Conservation (phyloP, 768 basidiomycete genomes). For the Tylopilus cervinicoccineus region DNA sequence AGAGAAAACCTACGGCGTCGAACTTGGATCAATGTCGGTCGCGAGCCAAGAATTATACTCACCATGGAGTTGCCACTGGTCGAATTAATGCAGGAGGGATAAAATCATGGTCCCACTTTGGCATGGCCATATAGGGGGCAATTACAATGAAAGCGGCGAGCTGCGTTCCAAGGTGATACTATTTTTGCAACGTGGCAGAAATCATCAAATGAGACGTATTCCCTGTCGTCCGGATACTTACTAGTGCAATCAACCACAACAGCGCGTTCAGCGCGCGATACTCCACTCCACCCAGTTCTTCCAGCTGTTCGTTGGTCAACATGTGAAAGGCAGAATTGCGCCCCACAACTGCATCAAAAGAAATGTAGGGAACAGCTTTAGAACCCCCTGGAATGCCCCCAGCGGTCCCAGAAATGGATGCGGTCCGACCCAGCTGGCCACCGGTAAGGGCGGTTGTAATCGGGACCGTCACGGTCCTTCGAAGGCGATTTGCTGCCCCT, state of each 20-base stretch:
- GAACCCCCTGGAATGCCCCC: constrained; percentile 36
- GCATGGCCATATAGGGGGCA: constrained; percentile 70
- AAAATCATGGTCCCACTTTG: constrained; percentile 59
- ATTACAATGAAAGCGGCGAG: constrained; percentile 67
- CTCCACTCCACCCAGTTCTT: constrained; percentile 92
- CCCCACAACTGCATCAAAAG: constrained; percentile 82
- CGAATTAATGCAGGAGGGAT: constrained; percentile 54
- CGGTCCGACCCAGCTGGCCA: constrained; percentile 26
- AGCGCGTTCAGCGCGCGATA: constrained; percentile 80
- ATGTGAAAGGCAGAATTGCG: constrained; percentile 70
- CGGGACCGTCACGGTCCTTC: constrained; percentile 73
- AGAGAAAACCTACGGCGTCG: constrained; percentile 61
- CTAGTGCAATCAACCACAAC: constrained; percentile 73
- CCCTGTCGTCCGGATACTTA: constrained; percentile 36
- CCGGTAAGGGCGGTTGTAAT: constrained; percentile 53
- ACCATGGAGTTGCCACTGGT: constrained; percentile 65
- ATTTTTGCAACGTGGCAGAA: constrained; percentile 2
- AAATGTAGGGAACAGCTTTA: constrained; percentile 70
- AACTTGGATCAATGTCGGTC: not conserved
- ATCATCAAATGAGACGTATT: not conserved
- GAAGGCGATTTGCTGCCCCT: constrained; percentile 49
- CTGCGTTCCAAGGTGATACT: constrained; percentile 82
- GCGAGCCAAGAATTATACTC: constrained; percentile 7
- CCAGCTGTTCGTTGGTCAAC: constrained; percentile 77
- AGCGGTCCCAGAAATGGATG: constrained; percentile 12